Evolutionary conservation across 208 protist genomes (phyloP).

Genomic region (Crithidia sp.): DNA sequence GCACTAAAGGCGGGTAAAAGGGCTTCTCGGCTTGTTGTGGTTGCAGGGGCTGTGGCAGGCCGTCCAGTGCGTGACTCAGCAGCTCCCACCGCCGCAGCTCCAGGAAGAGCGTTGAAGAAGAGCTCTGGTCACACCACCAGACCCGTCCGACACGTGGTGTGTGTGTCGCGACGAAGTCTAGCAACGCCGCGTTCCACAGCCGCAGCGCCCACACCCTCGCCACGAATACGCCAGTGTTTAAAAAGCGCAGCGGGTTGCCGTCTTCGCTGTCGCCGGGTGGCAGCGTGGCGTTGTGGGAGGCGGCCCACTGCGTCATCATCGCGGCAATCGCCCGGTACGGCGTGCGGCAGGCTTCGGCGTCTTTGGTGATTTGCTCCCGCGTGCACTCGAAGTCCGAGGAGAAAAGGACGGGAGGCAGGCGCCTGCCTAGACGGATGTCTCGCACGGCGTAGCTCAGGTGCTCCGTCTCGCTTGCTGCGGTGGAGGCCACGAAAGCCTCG

Average conservation of each 20-base stretch:
- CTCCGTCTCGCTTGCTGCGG: constrained; percentile 7
- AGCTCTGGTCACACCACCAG: constrained; percentile 22
- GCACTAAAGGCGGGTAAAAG: constrained; percentile 8
- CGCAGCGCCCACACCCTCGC: constrained; percentile 16
- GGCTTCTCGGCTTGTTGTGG: not conserved
- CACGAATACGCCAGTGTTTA: constrained; percentile 16
- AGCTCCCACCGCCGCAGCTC: constrained; percentile 18
- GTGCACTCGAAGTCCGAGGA: constrained; percentile 11
- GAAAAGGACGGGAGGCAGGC: constrained; percentile 6
- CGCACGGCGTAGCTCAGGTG: constrained; percentile 13
- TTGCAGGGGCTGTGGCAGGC: not conserved
- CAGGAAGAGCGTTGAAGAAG: constrained; percentile 2
- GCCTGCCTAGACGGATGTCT: constrained; percentile 10
- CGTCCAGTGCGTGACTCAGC: constrained; percentile 6
- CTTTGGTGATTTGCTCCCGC: constrained; percentile 5
- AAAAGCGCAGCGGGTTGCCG: not conserved
- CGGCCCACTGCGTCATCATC: not conserved
- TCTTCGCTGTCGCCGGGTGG: not conserved
- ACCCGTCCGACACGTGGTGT: not conserved
- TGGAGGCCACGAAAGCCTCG: constrained; percentile 17
- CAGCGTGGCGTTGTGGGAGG: not conserved
- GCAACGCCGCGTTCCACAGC: constrained; percentile 7
- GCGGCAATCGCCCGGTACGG: not conserved
- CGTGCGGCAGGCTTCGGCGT: not conserved
- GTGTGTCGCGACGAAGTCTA: constrained; percentile 9